These are phyloP conservation scores for Spizellomyces sp. DNA, from an alignment of 192 early-diverging fungal species.

Conservation along the genomic window DNA sequence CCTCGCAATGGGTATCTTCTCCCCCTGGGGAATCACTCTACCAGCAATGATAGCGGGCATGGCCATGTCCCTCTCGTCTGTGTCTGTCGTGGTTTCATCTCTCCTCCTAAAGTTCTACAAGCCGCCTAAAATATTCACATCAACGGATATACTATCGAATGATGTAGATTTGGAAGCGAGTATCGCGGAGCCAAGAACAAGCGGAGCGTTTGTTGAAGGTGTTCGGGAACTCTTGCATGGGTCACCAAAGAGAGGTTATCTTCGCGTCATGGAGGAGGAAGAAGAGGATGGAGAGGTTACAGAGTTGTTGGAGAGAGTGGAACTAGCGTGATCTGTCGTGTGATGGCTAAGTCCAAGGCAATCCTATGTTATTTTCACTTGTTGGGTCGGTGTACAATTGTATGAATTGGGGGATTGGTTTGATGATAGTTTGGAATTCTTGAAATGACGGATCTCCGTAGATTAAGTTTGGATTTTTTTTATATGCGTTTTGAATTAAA, in stretches of 20 bases:
- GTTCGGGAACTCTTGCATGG: conserved; percentile 8
- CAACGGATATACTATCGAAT: not conserved
- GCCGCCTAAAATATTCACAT: conserved; percentile 10
- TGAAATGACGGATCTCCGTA: too few relatives aligned
- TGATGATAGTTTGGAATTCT: too few relatives aligned
- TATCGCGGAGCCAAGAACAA: not conserved
- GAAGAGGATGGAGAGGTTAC: not conserved
- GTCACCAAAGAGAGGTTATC: conserved; percentile 16
- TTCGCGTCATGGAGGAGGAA: conserved; percentile 3
- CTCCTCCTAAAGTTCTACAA: conserved; percentile 77
- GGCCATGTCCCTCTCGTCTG: conserved; percentile 90
- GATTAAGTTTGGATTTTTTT: too few relatives aligned
- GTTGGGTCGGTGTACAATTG: too few relatives aligned
- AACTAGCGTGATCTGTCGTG: conserved; percentile 10
- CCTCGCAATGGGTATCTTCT: conserved; percentile 87
- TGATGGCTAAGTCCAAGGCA: too few relatives aligned
- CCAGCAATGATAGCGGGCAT: conserved; percentile 92
- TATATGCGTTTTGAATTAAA: too few relatives aligned
- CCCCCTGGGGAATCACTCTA: conserved; percentile 82
- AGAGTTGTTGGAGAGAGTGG: conserved; percentile 7
- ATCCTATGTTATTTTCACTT: too few relatives aligned
- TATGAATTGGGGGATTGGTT: too few relatives aligned
- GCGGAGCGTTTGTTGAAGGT: conserved; percentile 2
- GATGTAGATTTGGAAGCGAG: conserved; percentile 4
- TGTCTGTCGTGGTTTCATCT: conserved; percentile 89